phyloP scores from a whole-genome alignment of 2,329 filamentous ascomycete species.

The Hymenotorrendiella dingleyae region DNA sequence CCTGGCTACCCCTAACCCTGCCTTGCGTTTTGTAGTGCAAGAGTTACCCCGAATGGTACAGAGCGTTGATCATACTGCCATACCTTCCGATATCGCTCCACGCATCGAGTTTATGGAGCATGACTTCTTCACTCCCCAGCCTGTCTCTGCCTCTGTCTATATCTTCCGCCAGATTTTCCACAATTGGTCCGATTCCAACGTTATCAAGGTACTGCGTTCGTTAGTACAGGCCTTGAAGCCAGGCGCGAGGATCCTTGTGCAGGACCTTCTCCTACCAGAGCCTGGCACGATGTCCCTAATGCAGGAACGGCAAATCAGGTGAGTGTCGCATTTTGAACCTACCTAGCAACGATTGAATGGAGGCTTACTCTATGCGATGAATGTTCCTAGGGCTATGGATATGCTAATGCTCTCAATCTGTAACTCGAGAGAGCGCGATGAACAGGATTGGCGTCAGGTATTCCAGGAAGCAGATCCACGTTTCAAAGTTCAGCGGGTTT shows the following conservation, averaged over 20 bases:
- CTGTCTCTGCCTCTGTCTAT: slow-evolving; percentile 33
- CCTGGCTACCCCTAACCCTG: slow-evolving; percentile 20
- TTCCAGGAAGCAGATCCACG: background rate
- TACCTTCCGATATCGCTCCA: background rate
- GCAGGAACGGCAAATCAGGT: background rate
- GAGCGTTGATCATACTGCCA: no score
- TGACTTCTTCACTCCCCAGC: slow-evolving; percentile 35
- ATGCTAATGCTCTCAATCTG: background rate
- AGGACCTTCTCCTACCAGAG: background rate
- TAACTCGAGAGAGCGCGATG: background rate
- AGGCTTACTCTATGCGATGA: no score
- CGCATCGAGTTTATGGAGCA: slow-evolving; percentile 23
- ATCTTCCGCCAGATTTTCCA: slow-evolving; percentile 27
- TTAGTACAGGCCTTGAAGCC: background rate
- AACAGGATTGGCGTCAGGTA: background rate
- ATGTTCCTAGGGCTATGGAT: background rate
- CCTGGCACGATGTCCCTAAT: background rate
- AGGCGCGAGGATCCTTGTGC: background rate
- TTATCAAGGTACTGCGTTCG: background rate
- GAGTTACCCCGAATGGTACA: slow-evolving; percentile 8
- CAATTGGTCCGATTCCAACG: slow-evolving; percentile 24
- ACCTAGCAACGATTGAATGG: background rate
- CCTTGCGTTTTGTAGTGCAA: slow-evolving; percentile 24
- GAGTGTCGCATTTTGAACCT: background rate
- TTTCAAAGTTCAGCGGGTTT: background rate